Evolutionary conservation across 345 rosid species (phyloP), one percentile per base, ranked within the genome.

Genomic region (Ailanthus altissimus): DNA sequence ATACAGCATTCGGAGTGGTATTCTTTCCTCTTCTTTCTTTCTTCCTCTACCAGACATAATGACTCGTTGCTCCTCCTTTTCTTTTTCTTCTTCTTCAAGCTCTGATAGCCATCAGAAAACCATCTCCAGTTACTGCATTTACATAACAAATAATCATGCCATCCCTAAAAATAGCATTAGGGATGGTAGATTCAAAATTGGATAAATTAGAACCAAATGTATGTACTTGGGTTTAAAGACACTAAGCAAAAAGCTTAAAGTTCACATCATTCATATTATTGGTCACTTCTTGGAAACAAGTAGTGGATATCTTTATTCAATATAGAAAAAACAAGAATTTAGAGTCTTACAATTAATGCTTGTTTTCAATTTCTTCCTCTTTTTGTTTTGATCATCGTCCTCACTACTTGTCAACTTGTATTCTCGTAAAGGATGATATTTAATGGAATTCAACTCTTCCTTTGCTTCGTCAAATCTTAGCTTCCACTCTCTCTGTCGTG

Each of bases 351-450:
- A 32, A 13, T 72, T 46, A 3, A 67, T 45, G 75, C 77, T 62
- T 47, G 74, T 79, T 86, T 84, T 90, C 79, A 80, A 73, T 84
- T 86, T 90, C 84, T 82, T 91, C 88, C 88, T 85, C 81, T 73
- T 83, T 1, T 23, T 62, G 66, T 45, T 25, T 71, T 78, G 61
- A 73, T 76, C 83, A 76, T 66, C 70, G n/a, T 75, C 82, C 61
- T 79, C 77, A 36, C 63, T 70, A 47, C 46, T 61, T 67, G 54
- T 74, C 42, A 4, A 46, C 65, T 84, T 85, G 70, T 80, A 87
- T 75, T 85, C 89, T 75, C 79, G 86, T 71, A 95, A 83, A 78
- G 98, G 99, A 53, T 93, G 95, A 85, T 95, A 93, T 73, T 81
- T 89, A 85, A 93, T 77, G 6, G 89, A 85, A 80, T 82, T 86